A percentile compares a stretch with the other conserved stretches of the same genome.
phyloP scores from a whole-genome alignment of 371 early-diverging fungal species.

The Coemansia sp. region DNA sequence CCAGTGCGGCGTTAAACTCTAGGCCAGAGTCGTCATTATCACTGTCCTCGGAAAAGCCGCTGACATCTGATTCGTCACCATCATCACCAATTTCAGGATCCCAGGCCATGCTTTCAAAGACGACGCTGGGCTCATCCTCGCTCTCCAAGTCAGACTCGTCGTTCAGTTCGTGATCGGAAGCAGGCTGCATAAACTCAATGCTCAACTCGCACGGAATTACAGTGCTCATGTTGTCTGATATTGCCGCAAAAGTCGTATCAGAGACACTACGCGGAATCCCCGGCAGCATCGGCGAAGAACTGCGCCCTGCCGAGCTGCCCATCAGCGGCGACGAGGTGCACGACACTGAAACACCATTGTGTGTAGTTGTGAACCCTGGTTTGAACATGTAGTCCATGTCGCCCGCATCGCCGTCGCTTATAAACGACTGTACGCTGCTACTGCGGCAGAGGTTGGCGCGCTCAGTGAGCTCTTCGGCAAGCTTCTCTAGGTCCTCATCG shows the following conservation, averaged over 20 bases:
- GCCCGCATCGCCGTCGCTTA: conserved; percentile 16
- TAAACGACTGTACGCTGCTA: conserved; percentile 5
- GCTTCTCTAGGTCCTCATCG: conserved; percentile 31
- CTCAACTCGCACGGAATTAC: conserved; percentile 11
- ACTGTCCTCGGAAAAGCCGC: conserved; percentile 6
- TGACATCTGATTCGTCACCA: not conserved
- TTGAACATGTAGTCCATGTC: conserved; percentile 16
- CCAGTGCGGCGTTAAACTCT: not conserved
- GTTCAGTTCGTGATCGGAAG: not conserved
- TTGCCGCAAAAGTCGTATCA: conserved; percentile 9
- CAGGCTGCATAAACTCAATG: conserved; percentile 20
- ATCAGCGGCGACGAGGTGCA: conserved; percentile 21
- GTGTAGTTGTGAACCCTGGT: conserved; percentile 15
- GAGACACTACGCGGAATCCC: conserved; percentile 24
- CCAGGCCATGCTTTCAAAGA: conserved; percentile 6
- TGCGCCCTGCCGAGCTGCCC: not conserved
- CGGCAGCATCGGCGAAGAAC: conserved; percentile 13
- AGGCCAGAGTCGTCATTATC: conserved; percentile 5
- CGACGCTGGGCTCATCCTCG: not conserved
- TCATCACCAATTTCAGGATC: conserved; percentile 6
- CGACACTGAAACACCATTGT: conserved; percentile 8
- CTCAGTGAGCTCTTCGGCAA: conserved; percentile 26
- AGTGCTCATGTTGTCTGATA: not conserved
- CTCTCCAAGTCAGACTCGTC: not conserved
- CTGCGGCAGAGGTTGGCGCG: conserved; percentile 6